Evolutionary conservation across 2,329 filamentous ascomycete species (phyloP), one percentile per base, ranked within the genome.

Genomic region (Fusarium floridanum): DNA sequence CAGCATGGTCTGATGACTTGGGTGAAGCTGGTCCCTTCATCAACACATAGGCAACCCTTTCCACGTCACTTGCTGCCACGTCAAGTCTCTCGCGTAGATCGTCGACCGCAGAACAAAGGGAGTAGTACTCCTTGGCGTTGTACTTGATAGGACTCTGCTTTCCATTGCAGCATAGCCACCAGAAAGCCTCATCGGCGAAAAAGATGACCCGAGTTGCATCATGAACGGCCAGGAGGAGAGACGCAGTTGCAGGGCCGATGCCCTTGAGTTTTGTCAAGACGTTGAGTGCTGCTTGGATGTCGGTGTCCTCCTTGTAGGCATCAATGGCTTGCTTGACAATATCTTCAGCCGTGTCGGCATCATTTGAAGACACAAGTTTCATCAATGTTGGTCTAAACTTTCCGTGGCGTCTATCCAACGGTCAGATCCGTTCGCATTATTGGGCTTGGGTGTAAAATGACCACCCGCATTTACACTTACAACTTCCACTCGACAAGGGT

Each of bases 111-210:
- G 80, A 77, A 39, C 86, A 84, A 27, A 96, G 80, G n/a, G 83
- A 81, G 45, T 84, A 81, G 76, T 95, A 96, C 82, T 95, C 93
- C 75, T 91, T 91, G 22, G 84, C 81, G 48, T 87, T 92, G 82
- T 97, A 97, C 82, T 91, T 93, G 80, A 94, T 91, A 27, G 84
- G 82, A 0, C 78, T 82, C 64, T 84, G 87, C 45, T 84, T 83
- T 0, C 86, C 86, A n/a, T 82, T 81, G 79, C 88, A 89, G 77
- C 89, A 89, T 7, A 93, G 83, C 93, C 93, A 96, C 74, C 91
- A 88, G 79, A 91, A 96, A 5, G 92, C 87, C 82, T 97, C 94
- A 78, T 97, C 94, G 3, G 91, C 93, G 83, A 96, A 96, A 85
- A 96, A 96, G 2, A 93, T 88, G 59, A 91, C 86, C 14, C 83